Evolutionary conservation across 345 rosid species (phyloP).

Genomic region (Anastatica hierochuntica): DNA sequence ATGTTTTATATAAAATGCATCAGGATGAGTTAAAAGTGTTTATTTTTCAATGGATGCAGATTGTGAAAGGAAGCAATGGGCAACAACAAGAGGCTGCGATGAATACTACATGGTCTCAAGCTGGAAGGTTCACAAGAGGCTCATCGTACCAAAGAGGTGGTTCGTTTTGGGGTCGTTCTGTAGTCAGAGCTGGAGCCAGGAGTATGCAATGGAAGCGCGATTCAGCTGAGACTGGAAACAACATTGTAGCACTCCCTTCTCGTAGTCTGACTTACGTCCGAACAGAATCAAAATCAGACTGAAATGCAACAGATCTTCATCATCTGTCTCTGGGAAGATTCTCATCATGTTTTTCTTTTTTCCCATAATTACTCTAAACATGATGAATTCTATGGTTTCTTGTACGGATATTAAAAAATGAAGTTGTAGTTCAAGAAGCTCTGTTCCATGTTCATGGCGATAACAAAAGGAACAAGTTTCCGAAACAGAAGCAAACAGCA

Average conservation of each 20-base stretch:
- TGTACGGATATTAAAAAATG: too few relatives aligned
- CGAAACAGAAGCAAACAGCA: constrained; percentile 36
- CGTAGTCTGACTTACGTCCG: constrained; percentile 80
- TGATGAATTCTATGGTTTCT: too few relatives aligned
- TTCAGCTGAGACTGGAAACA: constrained; percentile 31
- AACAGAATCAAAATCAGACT: constrained; percentile 43
- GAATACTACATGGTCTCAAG: constrained; percentile 50
- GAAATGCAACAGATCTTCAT: constrained; percentile 15
- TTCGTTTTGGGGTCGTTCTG: constrained; percentile 45
- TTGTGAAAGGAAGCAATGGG: constrained; percentile 53
- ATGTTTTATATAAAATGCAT: background rate
- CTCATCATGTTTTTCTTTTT: too few relatives aligned
- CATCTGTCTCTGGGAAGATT: too few relatives aligned
- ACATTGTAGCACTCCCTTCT: constrained; percentile 21
- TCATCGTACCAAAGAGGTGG: constrained; percentile 48
- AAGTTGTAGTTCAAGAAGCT: too few relatives aligned
- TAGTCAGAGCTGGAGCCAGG: constrained; percentile 56
- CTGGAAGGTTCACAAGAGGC: constrained; percentile 47
- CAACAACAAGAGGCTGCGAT: constrained; percentile 43
- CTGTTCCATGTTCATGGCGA: constrained; percentile 22
- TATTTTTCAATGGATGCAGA: constrained; percentile 31
- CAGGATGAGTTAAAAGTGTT: too few relatives aligned
- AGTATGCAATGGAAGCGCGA: constrained; percentile 93
- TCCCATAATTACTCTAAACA: too few relatives aligned
- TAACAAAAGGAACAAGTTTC: constrained; percentile 34